Evolutionary conservation across 805 yeast species (phyloP), one percentile per base, ranked within the genome.

Genomic region (Starmera pachycereana): DNA sequence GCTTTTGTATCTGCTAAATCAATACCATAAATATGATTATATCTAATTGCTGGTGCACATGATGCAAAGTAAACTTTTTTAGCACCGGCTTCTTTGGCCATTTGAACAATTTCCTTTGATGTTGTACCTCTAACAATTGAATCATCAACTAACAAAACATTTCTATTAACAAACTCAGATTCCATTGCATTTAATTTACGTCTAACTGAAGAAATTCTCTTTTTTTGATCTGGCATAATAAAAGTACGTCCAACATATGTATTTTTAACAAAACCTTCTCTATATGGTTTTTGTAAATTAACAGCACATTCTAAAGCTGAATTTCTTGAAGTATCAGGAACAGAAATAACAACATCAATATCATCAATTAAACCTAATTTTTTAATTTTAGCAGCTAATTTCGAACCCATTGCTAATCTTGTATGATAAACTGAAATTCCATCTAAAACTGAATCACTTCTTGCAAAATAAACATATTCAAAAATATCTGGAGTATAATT

Each of bases 1-100:
- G 96, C 96, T 61, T 78, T 84, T 37, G 90, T 85, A 56, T 92
- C 97, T 27, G 98, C 97, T 45, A 92, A 73, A 66, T 92, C 98
- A 49, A 92, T 92, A 60, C 98, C 98, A 61, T 92, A 92, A 43
- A 92, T 87, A 59, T 92, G 98, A 65, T 92, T 92, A 64, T 69
- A 78, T 62, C 98, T 77, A 53, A 92, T 92, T n/a, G 97, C 94
- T 27, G 98, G 98, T 12, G 98, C 95, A 56, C 97, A 92, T 22
- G 95, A 85, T 0, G 98, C 98, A 61, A 92, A 82, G 59, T 76
- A 90, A n/a, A 92, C 98, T 52, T 78, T 81, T 45, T 75, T 79
- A 35, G 98, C 98, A 43, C 98, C 98, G 6, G 97, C 96, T 61
- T 92, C 98, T 52, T 83, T 75, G n/a, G 98, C 98, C 98, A 92